phyloP scores from a whole-genome alignment of 164 flowering plant species.

The Houttuynia cordata region DNA sequence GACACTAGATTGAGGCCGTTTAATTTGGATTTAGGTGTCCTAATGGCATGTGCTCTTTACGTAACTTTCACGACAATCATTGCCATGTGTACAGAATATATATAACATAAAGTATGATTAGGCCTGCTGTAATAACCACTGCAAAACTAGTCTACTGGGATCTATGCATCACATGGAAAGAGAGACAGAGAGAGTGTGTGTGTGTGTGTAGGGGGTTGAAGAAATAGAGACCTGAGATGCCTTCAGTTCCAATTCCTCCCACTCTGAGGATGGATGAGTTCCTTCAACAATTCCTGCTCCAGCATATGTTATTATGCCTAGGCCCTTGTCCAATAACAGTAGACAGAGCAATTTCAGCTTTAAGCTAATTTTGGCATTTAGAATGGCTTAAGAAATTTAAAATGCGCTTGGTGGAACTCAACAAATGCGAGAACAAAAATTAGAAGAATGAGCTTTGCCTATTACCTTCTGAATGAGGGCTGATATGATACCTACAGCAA shows the following conservation, averaged over 20 bases:
- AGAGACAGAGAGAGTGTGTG: too few species aligned
- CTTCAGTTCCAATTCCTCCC: slow-evolving; percentile 93
- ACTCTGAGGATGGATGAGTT: slow-evolving; percentile 59
- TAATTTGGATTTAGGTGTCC: neutral
- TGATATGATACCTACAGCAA: slow-evolving; percentile 95
- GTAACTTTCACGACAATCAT: neutral
- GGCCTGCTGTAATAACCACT: neutral
- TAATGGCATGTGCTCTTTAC: too few species aligned
- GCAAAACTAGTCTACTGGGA: neutral
- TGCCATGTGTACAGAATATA: neutral
- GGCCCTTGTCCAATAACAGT: slow-evolving; percentile 30
- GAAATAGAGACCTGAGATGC: slow-evolving; percentile 60
- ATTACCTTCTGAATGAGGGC: slow-evolving; percentile 76
- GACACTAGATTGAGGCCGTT: neutral
- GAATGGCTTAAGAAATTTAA: too few species aligned
- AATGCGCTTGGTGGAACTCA: neutral
- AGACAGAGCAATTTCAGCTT: neutral
- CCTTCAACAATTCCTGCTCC: slow-evolving; percentile 95
- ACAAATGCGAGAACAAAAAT: neutral
- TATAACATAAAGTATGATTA: neutral
- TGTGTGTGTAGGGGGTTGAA: neutral
- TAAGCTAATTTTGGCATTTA: neutral
- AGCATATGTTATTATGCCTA: slow-evolving; percentile 69
- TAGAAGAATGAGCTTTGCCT: neutral
- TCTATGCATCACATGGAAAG: slow-evolving; percentile 1